A percentile compares a stretch with the other conserved stretches of the same genome.
These are phyloP conservation scores for Colletotrichum sp. DNA, from an alignment of 2,329 filamentous ascomycete species.

Conservation along the genomic window DNA sequence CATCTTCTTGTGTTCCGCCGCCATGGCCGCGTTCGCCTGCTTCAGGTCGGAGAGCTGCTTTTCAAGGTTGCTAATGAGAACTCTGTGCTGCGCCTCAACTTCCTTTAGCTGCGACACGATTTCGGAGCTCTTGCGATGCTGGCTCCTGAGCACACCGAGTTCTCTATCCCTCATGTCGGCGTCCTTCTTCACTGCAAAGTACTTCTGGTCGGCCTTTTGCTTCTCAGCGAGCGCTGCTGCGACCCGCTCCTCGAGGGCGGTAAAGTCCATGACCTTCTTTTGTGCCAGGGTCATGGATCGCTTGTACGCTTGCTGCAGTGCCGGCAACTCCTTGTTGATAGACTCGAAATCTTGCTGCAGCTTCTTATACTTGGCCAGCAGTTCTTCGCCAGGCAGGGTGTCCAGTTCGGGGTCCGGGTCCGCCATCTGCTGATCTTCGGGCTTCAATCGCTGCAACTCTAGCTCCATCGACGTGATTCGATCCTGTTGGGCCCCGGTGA, in stretches of 20 bases:
- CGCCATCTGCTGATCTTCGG: conserved; percentile 52
- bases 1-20: conserved; percentile 74
- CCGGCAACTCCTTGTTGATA: conserved; percentile 85
- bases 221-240: conserved; percentile 82
- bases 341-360: conserved; percentile 82
- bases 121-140: conserved; percentile 90
- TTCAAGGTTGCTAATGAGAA: conserved; percentile 82
- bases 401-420: conserved; percentile 56
- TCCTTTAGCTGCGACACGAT: conserved; percentile 95
- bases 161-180: conserved; percentile 86
- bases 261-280: conserved; percentile 84
- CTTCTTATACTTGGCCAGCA: conserved; percentile 75
- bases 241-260: conserved; percentile 78
- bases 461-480: conserved; percentile 83
- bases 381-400: conserved; percentile 69
- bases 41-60: conserved; percentile 87
- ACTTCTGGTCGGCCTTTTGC: conserved; percentile 96
- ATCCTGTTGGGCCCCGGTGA: conserved; percentile 79
- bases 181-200: conserved; percentile 93
- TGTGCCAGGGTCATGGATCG: conserved; percentile 84
- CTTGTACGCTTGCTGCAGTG: conserved; percentile 90
- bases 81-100: conserved; percentile 77
- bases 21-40: conserved; percentile 74
- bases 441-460: conserved; percentile 75
- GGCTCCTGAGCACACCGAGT: conserved; percentile 76